These are phyloP conservation scores for Gracilaria caudata DNA, from an alignment of 23 red algal genomes.

Conservation along the genomic window DNA sequence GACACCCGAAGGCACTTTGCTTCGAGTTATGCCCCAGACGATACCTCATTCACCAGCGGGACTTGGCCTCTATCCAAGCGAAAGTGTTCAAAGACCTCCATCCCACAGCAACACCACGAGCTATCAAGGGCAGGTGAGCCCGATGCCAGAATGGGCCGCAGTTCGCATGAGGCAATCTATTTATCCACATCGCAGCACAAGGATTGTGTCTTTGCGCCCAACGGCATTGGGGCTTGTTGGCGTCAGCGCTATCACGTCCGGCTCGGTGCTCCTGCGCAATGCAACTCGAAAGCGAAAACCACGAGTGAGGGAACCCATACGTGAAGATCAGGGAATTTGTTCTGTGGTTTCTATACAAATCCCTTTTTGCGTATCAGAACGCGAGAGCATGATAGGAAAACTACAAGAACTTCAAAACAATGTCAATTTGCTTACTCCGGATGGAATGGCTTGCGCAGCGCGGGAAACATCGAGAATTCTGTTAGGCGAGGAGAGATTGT, in stretches of 20 bases:
- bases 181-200: constrained; percentile 8
- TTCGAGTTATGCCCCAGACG: not conserved
- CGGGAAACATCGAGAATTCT: constrained; percentile 26
- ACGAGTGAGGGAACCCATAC: not conserved
- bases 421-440: constrained; percentile 26
- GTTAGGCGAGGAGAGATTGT: constrained; percentile 23
- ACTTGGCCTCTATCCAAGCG: not conserved
- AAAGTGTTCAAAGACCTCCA: not conserved
- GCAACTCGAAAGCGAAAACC: not conserved
- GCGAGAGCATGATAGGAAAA: constrained; percentile 18
- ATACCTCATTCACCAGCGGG: not conserved
- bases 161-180: not conserved
- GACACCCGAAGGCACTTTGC: not conserved
- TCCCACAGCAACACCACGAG: not conserved
- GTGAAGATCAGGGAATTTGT: constrained; percentile 33
- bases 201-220: constrained; percentile 4
- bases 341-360: constrained; percentile 60
- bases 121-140: constrained; percentile 7
- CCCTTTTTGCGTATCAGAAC: constrained; percentile 59
- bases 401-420: constrained; percentile 15
- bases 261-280: constrained; percentile 43
- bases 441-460: constrained; percentile 49
- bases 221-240: constrained; percentile 46
- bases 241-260: constrained; percentile 57
- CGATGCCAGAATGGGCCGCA: constrained; percentile 11